Evolutionary conservation across 805 yeast genomes (phyloP).

Genomic region (Candida silvicultrix): DNA sequence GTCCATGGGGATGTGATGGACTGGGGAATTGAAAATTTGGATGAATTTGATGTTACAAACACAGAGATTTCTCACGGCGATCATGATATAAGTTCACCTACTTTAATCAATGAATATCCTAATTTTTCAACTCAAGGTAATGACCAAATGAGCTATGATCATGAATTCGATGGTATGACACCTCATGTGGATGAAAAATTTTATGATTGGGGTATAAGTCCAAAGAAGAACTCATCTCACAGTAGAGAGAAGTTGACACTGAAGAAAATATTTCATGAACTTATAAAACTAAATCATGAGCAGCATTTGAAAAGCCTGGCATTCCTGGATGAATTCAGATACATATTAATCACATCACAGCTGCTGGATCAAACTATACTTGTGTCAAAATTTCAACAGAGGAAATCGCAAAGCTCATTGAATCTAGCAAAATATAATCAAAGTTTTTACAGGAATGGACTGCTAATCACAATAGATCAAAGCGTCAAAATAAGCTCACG

Average conservation of each 20-base stretch:
- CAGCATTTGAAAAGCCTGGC: constrained; percentile 2
- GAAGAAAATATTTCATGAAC: constrained; percentile 7
- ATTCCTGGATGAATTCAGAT: constrained; percentile 47
- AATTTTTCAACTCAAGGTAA: background rate
- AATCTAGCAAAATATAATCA: background rate
- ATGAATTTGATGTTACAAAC: background rate
- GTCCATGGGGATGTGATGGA: constrained; percentile 13
- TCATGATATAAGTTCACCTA: constrained; percentile 18
- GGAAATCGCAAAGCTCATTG: constrained; percentile 11
- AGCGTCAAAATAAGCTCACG: background rate
- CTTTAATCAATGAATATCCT: constrained; percentile 16
- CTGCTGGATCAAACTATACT: constrained; percentile 34
- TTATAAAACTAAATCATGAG: background rate
- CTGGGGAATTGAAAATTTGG: constrained; percentile 20
- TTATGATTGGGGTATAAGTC: constrained; percentile 14
- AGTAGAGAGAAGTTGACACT: constrained; percentile 4
- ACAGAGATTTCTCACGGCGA: constrained; percentile 2
- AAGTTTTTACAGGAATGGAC: background rate
- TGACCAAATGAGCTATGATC: background rate
- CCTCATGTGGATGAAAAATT: background rate
- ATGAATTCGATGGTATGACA: background rate
- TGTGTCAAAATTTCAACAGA: constrained; percentile 18
- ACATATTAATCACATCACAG: constrained; percentile 41
- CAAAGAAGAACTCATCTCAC: constrained; percentile 2
- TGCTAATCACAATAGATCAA: background rate